Conservation (phyloP, 345 rosid genomes). For the Linum lewisii region DNA sequence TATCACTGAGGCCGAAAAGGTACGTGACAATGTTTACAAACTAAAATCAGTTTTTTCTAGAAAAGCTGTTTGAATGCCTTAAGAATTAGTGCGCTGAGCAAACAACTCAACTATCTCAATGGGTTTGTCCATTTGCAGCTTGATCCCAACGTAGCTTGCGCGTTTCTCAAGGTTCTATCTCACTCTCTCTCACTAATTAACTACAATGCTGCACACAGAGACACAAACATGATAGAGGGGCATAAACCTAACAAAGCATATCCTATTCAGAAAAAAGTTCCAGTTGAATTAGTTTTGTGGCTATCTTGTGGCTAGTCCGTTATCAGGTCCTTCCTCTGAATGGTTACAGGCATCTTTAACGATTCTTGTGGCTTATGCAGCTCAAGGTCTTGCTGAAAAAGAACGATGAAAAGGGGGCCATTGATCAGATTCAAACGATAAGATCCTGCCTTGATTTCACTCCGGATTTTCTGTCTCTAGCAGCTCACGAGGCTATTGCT, state of each 20-base stretch:
- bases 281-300: background rate
- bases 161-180: slow-evolving; percentile 80
- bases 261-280: slow-evolving; percentile 5
- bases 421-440: slow-evolving; percentile 72
- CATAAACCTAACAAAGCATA: background rate
- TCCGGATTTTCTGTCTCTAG: slow-evolving; percentile 69
- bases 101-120: slow-evolving; percentile 5
- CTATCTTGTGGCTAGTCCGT: background rate
- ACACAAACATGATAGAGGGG: background rate
- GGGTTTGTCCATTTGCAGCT: slow-evolving; percentile 48
- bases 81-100: no score
- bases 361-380: slow-evolving; percentile 38
- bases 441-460: slow-evolving; percentile 64
- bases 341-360: slow-evolving; percentile 8
- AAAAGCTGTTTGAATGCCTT: background rate
- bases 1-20: slow-evolving; percentile 86
- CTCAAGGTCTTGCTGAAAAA: slow-evolving; percentile 70
- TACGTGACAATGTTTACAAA: slow-evolving; percentile 17
- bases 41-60: slow-evolving; percentile 1
- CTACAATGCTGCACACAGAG: background rate
- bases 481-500: slow-evolving; percentile 98
- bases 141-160: slow-evolving; percentile 64
- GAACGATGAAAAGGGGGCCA: slow-evolving; percentile 44
- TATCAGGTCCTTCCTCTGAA: background rate
- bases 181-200: slow-evolving; percentile 7